Base-by-base conservation (phyloP, 768 basidiomycete genomes). In the Mycena vulgaris region DNA sequence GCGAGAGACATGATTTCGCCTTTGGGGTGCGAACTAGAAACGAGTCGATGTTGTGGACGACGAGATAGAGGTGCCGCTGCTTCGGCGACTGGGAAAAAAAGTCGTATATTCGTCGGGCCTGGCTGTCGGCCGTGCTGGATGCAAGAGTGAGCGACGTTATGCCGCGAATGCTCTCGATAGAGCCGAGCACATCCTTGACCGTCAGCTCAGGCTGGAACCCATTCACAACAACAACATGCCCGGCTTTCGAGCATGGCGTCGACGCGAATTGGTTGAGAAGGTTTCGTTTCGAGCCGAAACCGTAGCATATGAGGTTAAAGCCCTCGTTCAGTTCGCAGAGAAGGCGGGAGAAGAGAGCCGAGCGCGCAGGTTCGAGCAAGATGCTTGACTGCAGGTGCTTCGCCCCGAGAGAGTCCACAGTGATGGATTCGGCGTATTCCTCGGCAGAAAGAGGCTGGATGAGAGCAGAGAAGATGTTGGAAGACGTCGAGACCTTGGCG, bases 1-100 rank as follows among this genome's bases (percentile, higher is more conserved):
- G 83, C 0, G 91, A 88, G 40, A 99, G 87, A 45, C 88, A 84
- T 1, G 92, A 84, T 75, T 90, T 89, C 23, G 90, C 84, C 73
- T 91, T 92, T 23, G 86, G 75, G 1, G 86, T 79, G 42, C 95
- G 93, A 28, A 98, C 82, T 8, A 89, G 81, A 0, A 91, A 86
- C 0, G 92, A 86, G 75, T 98, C 97, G 79, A 98, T 90, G 81
- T 94, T 97, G 84, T 99, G 96, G 27, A 98, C 83, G 76, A 97
- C 81, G 69, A 99, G 83, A 78, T 90, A 95, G 47, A 99, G 83
- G 52, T 87, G 88, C 23, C 47, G 47, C 47, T 25, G 62, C 31
- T 79, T 78, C 28, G 84, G 78, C 30, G 78, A 66, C 56, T 77
- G 76, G 0, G 87, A 78, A 77, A 94, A 92, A 76, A 90, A 89